These are phyloP conservation scores for Dissophora globulifera DNA, from an alignment of 192 early-diverging fungal genomes.

Conservation along the genomic window DNA sequence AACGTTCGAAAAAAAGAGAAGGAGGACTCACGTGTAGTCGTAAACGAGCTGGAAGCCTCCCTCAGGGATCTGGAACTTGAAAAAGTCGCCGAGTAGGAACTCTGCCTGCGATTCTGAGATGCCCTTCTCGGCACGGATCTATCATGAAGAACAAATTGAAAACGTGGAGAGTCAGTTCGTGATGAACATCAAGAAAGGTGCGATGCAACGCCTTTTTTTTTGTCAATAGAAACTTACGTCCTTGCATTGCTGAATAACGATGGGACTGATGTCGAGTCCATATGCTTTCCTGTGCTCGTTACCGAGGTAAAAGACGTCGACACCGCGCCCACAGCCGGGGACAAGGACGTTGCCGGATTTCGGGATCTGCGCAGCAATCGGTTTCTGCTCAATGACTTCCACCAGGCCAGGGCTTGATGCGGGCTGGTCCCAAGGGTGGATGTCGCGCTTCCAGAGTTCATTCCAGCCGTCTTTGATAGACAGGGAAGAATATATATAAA, in stretches of 20 bases:
- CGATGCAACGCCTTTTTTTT: no score
- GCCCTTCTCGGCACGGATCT: slow-evolving; percentile 39
- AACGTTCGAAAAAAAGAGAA: slow-evolving; percentile 4
- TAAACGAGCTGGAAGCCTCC: slow-evolving; percentile 78
- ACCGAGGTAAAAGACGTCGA: slow-evolving; percentile 81
- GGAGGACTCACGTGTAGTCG: slow-evolving; percentile 76
- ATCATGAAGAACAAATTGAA: neutral
- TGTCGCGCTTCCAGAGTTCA: slow-evolving; percentile 49
- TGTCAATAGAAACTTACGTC: slow-evolving; percentile 41
- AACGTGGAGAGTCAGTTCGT: neutral
- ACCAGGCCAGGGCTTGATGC: slow-evolving; percentile 58
- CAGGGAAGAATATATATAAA: neutral
- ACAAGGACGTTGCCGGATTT: slow-evolving; percentile 63
- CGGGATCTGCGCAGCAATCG: slow-evolving; percentile 51
- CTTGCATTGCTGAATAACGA: slow-evolving; percentile 67
- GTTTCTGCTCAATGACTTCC: slow-evolving; percentile 60
- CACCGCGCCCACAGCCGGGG: slow-evolving; percentile 73
- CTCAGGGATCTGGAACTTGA: slow-evolving; percentile 65
- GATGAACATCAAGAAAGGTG: no score
- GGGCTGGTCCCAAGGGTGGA: slow-evolving; percentile 63
- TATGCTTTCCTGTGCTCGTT: slow-evolving; percentile 66
- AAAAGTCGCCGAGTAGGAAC: slow-evolving; percentile 78
- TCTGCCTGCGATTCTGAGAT: slow-evolving; percentile 55
- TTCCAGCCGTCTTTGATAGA: slow-evolving; percentile 50
- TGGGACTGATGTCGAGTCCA: slow-evolving; percentile 76